These are phyloP conservation scores for Centrapalus pauciflorus DNA, from an alignment of 129 eudicot genomes.

Conservation along the genomic window DNA sequence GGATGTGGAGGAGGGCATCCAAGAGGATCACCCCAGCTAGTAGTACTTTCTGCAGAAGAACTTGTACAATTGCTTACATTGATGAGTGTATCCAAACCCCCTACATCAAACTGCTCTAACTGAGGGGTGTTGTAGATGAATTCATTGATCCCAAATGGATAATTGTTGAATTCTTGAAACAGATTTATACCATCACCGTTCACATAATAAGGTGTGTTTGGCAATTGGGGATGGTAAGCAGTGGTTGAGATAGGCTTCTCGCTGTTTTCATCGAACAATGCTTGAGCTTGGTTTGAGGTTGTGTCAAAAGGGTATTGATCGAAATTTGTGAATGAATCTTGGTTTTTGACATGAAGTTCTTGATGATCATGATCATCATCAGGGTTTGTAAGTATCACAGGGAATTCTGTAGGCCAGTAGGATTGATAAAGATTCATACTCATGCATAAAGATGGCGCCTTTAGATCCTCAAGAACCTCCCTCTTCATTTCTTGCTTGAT, in stretches of 20 bases:
- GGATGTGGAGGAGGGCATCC: constrained; percentile 27
- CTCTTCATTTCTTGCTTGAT: constrained; percentile 45
- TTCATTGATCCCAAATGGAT: constrained; percentile 32
- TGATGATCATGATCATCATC: constrained; percentile 17
- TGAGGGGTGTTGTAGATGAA: constrained; percentile 22
- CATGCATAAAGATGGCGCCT: constrained; percentile 26
- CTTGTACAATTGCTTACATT: constrained; percentile 38
- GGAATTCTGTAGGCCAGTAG: constrained; percentile 40
- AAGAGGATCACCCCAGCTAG: constrained; percentile 47
- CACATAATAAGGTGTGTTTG: constrained; percentile 24
- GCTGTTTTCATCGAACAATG: constrained; percentile 18
- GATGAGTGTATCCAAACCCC: constrained; percentile 29
- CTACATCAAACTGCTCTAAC: constrained; percentile 34
- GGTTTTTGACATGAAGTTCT: constrained; percentile 29
- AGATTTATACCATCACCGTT: constrained; percentile 14
- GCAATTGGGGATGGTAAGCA: constrained; percentile 25
- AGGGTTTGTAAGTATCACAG: constrained; percentile 22
- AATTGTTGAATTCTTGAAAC: constrained; percentile 32
- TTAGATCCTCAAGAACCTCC: constrained; percentile 23
- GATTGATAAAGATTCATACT: constrained; percentile 30
- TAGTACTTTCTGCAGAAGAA: constrained; percentile 41
- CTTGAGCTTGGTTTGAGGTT: constrained; percentile 28
- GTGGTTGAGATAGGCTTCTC: constrained; percentile 15
- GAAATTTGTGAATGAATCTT: constrained; percentile 27
- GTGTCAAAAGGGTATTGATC: constrained; percentile 27